Evolutionary conservation across 805 yeast genomes (phyloP).

Genomic region (Zygotorulaspora sp.): DNA sequence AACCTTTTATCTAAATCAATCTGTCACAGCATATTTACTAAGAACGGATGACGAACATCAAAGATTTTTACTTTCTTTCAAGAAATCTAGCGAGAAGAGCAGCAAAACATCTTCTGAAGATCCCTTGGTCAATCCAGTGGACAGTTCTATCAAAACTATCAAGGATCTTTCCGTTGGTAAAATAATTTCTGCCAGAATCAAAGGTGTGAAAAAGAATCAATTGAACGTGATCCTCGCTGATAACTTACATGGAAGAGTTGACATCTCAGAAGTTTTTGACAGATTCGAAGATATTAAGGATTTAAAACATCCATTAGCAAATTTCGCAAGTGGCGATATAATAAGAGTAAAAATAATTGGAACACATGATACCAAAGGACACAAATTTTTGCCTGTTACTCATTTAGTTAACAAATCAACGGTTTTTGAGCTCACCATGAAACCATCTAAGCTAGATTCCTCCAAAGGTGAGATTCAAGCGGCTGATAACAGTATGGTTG

Average conservation of each 20-base stretch:
- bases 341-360: constrained; percentile 70
- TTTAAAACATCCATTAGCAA: constrained; percentile 51
- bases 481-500: constrained; percentile 44
- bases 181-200: constrained; percentile 55
- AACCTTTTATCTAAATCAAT: constrained; percentile 59
- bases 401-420: constrained; percentile 52
- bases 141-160: constrained; percentile 43
- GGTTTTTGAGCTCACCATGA: constrained; percentile 61
- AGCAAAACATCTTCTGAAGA: constrained; percentile 16
- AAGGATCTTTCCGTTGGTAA: constrained; percentile 58
- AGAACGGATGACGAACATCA: constrained; percentile 63
- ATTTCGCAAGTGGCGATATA: constrained; percentile 54
- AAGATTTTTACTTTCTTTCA: constrained; percentile 66
- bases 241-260: constrained; percentile 74
- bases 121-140: constrained; percentile 60
- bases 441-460: constrained; percentile 37
- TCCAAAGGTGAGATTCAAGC: constrained; percentile 32
- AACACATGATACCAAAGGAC: constrained; percentile 64
- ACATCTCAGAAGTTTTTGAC: constrained; percentile 64
- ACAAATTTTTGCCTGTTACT: constrained; percentile 61
- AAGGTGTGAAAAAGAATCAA: constrained; percentile 64
- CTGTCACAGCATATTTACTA: constrained; percentile 63
- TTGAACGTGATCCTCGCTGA: constrained; percentile 73
- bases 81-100: constrained; percentile 33
- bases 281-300: constrained; percentile 51